phyloP scores from a whole-genome alignment of 2,329 filamentous ascomycete species.

The Myriosclerotinia duriaeana region DNA sequence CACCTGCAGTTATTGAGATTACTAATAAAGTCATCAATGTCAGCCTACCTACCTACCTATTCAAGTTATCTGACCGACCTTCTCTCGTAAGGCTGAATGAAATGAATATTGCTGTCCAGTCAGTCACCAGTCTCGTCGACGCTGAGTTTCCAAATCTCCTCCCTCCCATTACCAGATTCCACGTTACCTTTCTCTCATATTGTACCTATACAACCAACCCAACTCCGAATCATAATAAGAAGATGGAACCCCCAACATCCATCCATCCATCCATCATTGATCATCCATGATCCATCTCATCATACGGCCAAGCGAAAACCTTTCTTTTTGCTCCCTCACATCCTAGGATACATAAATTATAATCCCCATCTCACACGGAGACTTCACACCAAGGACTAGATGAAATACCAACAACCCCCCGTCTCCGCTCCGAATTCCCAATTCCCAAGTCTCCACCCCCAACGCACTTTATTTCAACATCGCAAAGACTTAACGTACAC shows the following conservation, averaged over 20 bases:
- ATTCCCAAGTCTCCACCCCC: constrained; percentile 12
- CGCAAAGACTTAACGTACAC: constrained; percentile 36
- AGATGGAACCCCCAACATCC: neutral
- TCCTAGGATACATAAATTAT: neutral
- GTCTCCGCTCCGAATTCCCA: no score
- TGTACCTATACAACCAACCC: neutral
- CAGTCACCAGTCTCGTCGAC: no score
- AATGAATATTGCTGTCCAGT: no score
- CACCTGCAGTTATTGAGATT: no score
- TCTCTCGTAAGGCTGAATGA: constrained; percentile 9
- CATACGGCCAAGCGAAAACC: neutral
- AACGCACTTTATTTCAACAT: constrained; percentile 32
- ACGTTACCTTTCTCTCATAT: no score
- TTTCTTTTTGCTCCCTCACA: neutral
- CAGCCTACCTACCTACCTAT: no score
- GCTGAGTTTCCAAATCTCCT: neutral
- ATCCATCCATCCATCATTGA: neutral
- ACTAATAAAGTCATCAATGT: neutral
- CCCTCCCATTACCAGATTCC: no score
- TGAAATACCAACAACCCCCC: neutral
- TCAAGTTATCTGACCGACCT: neutral
- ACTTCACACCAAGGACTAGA: neutral
- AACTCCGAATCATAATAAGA: neutral
- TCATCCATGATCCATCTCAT: no score
- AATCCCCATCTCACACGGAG: neutral